Base-by-base conservation (phyloP, 2,329 filamentous ascomycete species). In the Aureobasidium vineae region DNA sequence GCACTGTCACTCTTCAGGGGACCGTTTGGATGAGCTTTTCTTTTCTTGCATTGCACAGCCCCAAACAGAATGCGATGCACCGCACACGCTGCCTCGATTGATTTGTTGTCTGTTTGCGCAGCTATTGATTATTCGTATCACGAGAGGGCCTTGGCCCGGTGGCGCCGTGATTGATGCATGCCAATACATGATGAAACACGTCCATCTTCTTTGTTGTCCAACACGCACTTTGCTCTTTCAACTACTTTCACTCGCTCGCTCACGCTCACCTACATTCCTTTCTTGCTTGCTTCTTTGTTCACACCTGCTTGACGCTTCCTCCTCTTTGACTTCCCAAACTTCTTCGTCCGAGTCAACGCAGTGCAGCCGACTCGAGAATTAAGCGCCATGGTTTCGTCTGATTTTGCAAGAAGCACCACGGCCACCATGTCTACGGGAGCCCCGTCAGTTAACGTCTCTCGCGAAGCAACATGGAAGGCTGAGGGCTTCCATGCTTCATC, bases 401-500 rank as follows among this genome's bases (percentile, higher is more conserved):
- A 65, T 11, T 65, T 65, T 28, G 50, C 40, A 47, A 15, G 36
- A 43, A 65, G 61, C 61, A 65, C 61, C 13, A 65, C 61, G 16
- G 50, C 61, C 40, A 65, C 61, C 61, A 65, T 65, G 61, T 65
- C 61, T 38, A 65, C 61, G 5, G 49, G n/a, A 10, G 1, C 61
- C 15, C 61, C 61, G 2, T 65, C 61, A 45, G 61, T 56, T 28
- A 66, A 66, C 13, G 28, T 66, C 36, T 53, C 64, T 23, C 64
- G 57, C 16, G 65, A 67, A 59, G 43, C 65, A 49, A 67, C 65
- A 47, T 67, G 57, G 57, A 60, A 61, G 26, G 40, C 45, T 6
- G 57, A 63, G 5, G 65, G 57, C 8, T 60, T 57, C 11, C 59
- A 56, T 49, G 57, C 57, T 11, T 50, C 65, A n/a, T 33, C 40